These are phyloP conservation scores for Beverwykella pulmonaria DNA, from an alignment of 495 filamentous ascomycete genomes.

Conservation along the genomic window DNA sequence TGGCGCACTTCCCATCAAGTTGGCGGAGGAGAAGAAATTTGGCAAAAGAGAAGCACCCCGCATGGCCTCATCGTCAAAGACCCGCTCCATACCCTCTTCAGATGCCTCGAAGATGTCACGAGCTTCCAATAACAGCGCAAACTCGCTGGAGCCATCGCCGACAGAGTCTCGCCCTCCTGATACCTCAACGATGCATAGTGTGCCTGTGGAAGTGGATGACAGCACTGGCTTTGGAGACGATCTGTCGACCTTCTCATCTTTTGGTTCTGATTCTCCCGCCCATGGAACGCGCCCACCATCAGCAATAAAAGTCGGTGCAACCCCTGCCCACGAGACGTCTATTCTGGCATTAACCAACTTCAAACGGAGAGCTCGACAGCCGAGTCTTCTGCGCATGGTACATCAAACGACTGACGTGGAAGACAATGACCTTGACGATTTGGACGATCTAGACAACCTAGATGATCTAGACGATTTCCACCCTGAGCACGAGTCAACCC, in stretches of 20 bases:
- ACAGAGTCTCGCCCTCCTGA: background rate
- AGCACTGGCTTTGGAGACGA: conserved; percentile 1
- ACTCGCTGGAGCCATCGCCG: background rate
- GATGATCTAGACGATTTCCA: conserved; percentile 51
- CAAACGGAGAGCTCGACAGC: conserved; percentile 65
- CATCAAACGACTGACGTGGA: conserved; percentile 51
- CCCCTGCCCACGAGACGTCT: conserved; percentile 60
- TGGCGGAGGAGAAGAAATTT: background rate
- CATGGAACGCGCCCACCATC: conserved; percentile 35
- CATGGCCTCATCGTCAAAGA: background rate
- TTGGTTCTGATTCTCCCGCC: conserved; percentile 27
- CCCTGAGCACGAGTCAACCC: conserved; percentile 69
- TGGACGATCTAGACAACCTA: conserved; percentile 43
- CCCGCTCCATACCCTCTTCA: background rate
- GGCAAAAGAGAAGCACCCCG: background rate
- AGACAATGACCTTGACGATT: conserved; percentile 50
- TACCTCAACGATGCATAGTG: background rate
- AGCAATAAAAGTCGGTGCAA: conserved; percentile 43
- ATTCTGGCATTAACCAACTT: conserved; percentile 59
- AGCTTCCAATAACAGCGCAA: background rate
- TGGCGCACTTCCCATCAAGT: conserved; percentile 30
- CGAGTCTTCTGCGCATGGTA: conserved; percentile 68
- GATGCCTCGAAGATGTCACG: conserved; percentile 3
- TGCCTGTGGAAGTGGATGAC: conserved; percentile 1
- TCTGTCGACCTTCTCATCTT: conserved; percentile 18